Conservation (phyloP, 257 asterid species). For the Nicotiana otophora region DNA sequence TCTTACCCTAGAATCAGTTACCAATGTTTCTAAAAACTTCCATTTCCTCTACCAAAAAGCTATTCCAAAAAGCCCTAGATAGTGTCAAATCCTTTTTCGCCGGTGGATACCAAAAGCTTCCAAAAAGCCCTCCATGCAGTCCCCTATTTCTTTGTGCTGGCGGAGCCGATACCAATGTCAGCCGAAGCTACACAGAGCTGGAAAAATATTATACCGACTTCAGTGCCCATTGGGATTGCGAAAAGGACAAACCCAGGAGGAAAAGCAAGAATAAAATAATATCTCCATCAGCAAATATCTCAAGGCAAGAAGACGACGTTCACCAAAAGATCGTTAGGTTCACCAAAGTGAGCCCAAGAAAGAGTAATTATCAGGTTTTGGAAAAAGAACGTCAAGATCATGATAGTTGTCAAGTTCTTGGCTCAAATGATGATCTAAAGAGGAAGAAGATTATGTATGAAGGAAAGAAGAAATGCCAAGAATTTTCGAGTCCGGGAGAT, state of each 20-base stretch:
- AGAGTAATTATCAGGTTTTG: not conserved
- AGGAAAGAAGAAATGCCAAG: constrained; percentile 22
- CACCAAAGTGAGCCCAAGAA: not conserved
- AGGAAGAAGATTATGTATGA: constrained; percentile 15
- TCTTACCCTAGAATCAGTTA: not conserved
- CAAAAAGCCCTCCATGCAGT: constrained; percentile 25
- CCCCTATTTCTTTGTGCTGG: constrained; percentile 3
- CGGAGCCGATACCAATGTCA: not conserved
- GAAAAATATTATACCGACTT: not conserved
- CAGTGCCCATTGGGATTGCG: not conserved
- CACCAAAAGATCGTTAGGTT: not conserved
- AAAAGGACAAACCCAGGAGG: not conserved
- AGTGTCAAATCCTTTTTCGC: constrained; percentile 30
- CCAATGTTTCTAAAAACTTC: constrained; percentile 26
- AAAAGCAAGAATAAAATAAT: not conserved
- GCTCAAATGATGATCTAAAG: not conserved
- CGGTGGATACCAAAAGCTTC: constrained; percentile 33
- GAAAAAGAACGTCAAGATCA: not conserved
- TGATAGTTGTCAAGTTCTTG: not conserved
- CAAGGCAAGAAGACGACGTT: not conserved
- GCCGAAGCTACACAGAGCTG: constrained; percentile 15
- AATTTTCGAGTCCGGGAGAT: not conserved
- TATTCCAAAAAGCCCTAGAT: constrained; percentile 26
- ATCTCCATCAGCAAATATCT: not conserved
- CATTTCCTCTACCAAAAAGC: constrained; percentile 30